Evolutionary conservation across 768 basidiomycete genomes (phyloP).

Genomic region (Lactarius hatsudake): DNA sequence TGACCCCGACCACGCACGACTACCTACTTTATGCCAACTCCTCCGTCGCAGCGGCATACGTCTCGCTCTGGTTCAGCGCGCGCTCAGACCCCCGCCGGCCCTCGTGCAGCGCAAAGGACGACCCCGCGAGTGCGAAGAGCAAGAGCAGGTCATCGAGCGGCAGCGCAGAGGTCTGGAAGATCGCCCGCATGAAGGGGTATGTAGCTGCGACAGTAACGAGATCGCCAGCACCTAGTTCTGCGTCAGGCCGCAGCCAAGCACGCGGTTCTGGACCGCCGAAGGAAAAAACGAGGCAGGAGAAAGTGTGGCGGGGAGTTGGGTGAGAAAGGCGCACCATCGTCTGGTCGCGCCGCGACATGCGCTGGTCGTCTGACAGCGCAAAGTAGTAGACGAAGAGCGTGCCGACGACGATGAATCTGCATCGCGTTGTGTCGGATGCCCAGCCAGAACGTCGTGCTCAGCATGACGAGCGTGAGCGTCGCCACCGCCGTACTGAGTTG

Average conservation of each 20-base stretch:
- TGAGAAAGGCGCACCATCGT: constrained; percentile 67
- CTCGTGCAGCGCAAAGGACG: too few species aligned
- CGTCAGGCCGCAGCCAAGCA: constrained; percentile 76
- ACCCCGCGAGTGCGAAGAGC: constrained; percentile 66
- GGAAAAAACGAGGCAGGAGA: constrained; percentile 97
- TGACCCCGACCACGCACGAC: not conserved
- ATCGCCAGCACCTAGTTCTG: constrained; percentile 88
- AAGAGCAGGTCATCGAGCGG: constrained; percentile 63
- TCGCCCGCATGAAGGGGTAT: constrained; percentile 80
- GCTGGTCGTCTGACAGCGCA: constrained; percentile 72
- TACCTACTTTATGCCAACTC: constrained; percentile 39
- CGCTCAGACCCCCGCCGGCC: too few species aligned
- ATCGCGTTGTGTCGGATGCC: constrained; percentile 95
- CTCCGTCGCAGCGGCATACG: constrained; percentile 49
- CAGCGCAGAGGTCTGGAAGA: constrained; percentile 92
- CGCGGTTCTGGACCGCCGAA: constrained; percentile 95
- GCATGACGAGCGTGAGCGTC: constrained; percentile 86
- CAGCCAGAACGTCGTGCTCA: constrained; percentile 86
- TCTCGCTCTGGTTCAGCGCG: constrained; percentile 51
- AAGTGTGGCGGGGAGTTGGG: constrained; percentile 57
- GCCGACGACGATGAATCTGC: constrained; percentile 96
- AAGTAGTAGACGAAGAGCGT: constrained; percentile 84
- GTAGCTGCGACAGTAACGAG: constrained; percentile 79
- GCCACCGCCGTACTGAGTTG: constrained; percentile 98
- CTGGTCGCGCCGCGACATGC: constrained; percentile 83